Percentiles rank a stretch among this genome's conserved stretches.
Evolutionary conservation across 495 filamentous ascomycete species (phyloP).

Genomic region (Aspergillus coremiiformis): DNA sequence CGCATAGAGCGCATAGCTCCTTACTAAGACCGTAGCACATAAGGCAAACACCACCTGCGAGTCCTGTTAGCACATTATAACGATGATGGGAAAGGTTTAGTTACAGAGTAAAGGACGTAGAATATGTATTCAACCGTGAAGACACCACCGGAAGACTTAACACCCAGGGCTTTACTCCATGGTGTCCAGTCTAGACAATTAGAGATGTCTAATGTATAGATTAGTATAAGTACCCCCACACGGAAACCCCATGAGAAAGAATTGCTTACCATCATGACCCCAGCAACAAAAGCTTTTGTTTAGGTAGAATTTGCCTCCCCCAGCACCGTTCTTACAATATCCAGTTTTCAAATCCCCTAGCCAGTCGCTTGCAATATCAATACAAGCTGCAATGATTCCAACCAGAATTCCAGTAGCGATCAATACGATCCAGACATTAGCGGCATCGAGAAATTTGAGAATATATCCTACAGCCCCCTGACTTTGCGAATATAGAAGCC

Average conservation of each 20-base stretch:
- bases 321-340: conserved; percentile 65
- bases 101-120: conserved; percentile 73
- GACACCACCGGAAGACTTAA: conserved; percentile 54
- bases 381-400: conserved; percentile 75
- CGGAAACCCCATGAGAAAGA: neutral
- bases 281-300: conserved; percentile 88
- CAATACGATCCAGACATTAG: conserved; percentile 86
- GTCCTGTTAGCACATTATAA: conserved; percentile 15
- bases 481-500: conserved; percentile 61
- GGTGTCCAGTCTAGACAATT: conserved; percentile 79
- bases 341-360: conserved; percentile 90
- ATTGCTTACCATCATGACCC: conserved; percentile 64
- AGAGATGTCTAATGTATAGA: conserved; percentile 44
- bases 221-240: neutral
- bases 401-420: conserved; percentile 72
- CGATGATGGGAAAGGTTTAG: conserved; percentile 11
- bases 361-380: conserved; percentile 93
- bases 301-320: conserved; percentile 81
- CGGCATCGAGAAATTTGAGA: conserved; percentile 66
- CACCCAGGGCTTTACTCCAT: conserved; percentile 70
- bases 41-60: conserved; percentile 69
- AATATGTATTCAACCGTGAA: conserved; percentile 83
- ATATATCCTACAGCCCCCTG: conserved; percentile 67
- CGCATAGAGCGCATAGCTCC: conserved; percentile 77
- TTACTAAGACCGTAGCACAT: conserved; percentile 71